Conservation (phyloP, 2,329 filamentous ascomycete genomes). For the Juglanconis sp. region DNA sequence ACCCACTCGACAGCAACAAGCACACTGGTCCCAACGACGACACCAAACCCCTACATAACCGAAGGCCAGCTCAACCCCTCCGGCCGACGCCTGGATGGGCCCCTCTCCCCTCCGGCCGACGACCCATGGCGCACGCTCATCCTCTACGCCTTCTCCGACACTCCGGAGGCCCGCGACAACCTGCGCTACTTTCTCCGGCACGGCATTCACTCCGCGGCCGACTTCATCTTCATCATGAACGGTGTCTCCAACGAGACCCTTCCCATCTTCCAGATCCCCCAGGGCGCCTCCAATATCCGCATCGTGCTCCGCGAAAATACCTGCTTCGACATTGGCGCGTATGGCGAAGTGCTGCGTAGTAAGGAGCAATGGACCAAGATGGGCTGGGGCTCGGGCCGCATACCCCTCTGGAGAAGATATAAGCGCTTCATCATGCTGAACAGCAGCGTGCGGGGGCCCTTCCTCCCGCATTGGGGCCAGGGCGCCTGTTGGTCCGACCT, state of each 20-base stretch:
- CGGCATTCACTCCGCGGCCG: slow-evolving; percentile 34
- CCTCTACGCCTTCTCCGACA: slow-evolving; percentile 35
- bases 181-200: slow-evolving; percentile 34
- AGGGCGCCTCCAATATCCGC: slow-evolving; percentile 28
- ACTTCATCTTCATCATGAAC: slow-evolving; percentile 39
- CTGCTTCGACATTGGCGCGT: slow-evolving; percentile 35
- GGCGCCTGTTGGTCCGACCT: slow-evolving; percentile 35
- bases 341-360: slow-evolving; percentile 31
- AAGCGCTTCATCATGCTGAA: slow-evolving; percentile 35
- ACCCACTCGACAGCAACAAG: neutral
- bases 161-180: slow-evolving; percentile 29
- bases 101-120: slow-evolving; percentile 17
- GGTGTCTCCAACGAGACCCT: slow-evolving; percentile 27
- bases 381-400: slow-evolving; percentile 17
- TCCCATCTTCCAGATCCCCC: slow-evolving; percentile 24
- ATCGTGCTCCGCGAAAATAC: slow-evolving; percentile 29
- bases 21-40: slow-evolving; percentile 1
- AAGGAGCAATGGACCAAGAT: slow-evolving; percentile 2
- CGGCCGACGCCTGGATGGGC: slow-evolving; percentile 12
- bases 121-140: slow-evolving; percentile 26
- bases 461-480: slow-evolving; percentile 32
- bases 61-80: slow-evolving; percentile 18
- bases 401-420: slow-evolving; percentile 32
- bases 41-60: slow-evolving; percentile 16
- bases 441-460: slow-evolving; percentile 34